Evolutionary conservation across 2,329 filamentous ascomycete genomes (phyloP).

Genomic region (Colletotrichum sp.): DNA sequence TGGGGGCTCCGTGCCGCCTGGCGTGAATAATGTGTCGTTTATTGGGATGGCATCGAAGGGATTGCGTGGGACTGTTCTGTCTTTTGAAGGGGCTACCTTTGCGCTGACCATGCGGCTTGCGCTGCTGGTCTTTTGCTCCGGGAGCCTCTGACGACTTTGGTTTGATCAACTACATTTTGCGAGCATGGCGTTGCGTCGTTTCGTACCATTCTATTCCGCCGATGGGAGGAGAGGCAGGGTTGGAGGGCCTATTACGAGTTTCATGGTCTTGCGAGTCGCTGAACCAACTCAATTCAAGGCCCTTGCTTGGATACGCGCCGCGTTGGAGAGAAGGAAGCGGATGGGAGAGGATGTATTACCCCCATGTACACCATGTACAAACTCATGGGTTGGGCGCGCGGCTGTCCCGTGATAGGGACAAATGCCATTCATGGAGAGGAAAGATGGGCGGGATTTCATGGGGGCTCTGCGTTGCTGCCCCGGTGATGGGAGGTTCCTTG

Average conservation of each 20-base stretch:
- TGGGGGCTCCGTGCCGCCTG: neutral
- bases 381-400: neutral
- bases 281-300: neutral
- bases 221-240: neutral
- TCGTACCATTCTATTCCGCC: neutral
- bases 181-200: slow-evolving; percentile 18
- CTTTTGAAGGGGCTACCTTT: neutral
- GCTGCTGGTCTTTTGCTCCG: neutral
- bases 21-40: neutral
- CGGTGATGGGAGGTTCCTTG: neutral
- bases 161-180: slow-evolving; percentile 6
- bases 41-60: neutral
- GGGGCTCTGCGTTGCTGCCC: neutral
- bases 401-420: neutral
- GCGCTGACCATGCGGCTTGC: neutral
- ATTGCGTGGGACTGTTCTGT: neutral
- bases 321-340: neutral
- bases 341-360: neutral
- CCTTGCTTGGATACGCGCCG: neutral
- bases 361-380: neutral
- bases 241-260: neutral
- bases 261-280: neutral
- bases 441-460: neutral
- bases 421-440: neutral
- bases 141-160: neutral